Base-by-base conservation (phyloP, 345 rosid species). In the Boechera retrofracta region DNA sequence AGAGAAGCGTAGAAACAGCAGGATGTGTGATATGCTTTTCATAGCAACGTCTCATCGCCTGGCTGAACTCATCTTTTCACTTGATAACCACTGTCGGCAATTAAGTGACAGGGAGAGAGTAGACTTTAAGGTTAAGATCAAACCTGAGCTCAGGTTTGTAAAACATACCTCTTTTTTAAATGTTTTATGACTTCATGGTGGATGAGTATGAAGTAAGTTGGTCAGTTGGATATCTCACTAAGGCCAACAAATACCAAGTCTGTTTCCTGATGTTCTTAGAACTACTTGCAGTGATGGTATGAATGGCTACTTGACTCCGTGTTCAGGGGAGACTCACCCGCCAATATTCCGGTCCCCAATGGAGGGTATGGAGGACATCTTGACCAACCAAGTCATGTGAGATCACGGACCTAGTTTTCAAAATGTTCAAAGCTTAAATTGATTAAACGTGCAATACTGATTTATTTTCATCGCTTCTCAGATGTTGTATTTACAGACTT, bases 371-470 rank as follows among this genome's bases (percentile, higher is more conserved):
- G 99, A 91, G 81, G 99, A 95, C 86, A 84, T 95, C 45, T 79
- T 93, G 88, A 79, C 86, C 79, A 95, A 95, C 78, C 88, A 87
- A 95, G 97, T 89, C 86, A 69, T 95, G 99, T 93, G 80, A 89
- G 99, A 71, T 64, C 72, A 60, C 28, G 4, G 3, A 7, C 58
- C 53, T 68, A 7, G 35, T 53, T 59, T 79, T 67, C 12, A 13
- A n/a, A 36, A 61, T 15, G 16, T 42, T 58, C 13, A 18, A 39
- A 5, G 42, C 52, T 5, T n/a, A n/a, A 41, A 18, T 66, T 38
- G 72, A 64, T 55, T 12, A 63, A 36, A 47, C 33, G 21, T 47
- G 15, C 7, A 42, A 21, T 48, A 6, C 77, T 75, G 11, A 77
- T 47, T 10, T 44, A 13, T 9, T 74, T 38, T 21, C 16, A 48